Base-by-base conservation (phyloP, 495 filamentous ascomycete genomes). In the Glonium stellatum region DNA sequence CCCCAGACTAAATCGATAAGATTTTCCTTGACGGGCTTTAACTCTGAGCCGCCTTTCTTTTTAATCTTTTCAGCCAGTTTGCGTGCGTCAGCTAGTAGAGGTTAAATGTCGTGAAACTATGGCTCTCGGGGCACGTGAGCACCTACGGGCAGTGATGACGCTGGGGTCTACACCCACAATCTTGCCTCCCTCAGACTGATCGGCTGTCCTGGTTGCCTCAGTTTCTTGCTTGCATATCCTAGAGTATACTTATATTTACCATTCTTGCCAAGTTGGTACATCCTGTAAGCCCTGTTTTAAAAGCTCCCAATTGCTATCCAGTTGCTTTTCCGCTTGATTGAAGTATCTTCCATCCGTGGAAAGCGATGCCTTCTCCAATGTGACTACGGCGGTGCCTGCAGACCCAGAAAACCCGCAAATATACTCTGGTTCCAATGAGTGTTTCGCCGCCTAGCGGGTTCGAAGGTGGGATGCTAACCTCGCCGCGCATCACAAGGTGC, bases 281-380 rank as follows among this genome's bases (percentile, higher is more conserved):
- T 95, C 90, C 65, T 90, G 87, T 18, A 96, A 74, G 5, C 95
- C 95, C 68, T 92, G 87, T 77, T 97, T 99, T 65, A 99, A 76
- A 11, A 99, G 81, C 41, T 80, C 71, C 95, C 95, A 99, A 72
- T 97, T 97, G 62, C 71, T 78, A 69, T 97, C 95, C 37, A 99
- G 82, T 72, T 99, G 92, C 67, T 93, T 87, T 48, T 84, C 77
- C 49, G 95, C 95, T 73, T 99, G 95, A 75, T 97, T 97, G 79
- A 97, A 97, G 74, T 99, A 99, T 46, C 95, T 87, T 22, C 95
- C 95, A 72, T 99, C 95, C 31, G 95, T 99, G 22, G 92, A 87
- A 41, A 99, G 77, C 19, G 91, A 88, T 0, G 95, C 95, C 72
- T 92, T 91, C 58, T 88, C 86, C 46, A 80, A 78, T 19, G 91